phyloP scores from a whole-genome alignment of 345 rosid species.

The Stellera chamaejasme region DNA sequence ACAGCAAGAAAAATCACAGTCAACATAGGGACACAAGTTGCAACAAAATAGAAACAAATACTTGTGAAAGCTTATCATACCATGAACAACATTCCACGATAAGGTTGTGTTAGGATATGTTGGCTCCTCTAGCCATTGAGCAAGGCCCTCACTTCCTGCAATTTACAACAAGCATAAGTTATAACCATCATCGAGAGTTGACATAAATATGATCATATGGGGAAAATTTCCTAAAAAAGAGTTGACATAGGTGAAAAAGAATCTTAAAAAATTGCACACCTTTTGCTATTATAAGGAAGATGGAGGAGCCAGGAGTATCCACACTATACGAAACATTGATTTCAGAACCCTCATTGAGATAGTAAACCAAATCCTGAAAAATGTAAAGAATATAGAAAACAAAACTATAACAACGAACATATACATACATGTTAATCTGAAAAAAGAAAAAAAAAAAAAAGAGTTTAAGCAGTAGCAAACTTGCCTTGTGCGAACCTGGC shows the following conservation, averaged over 20 bases:
- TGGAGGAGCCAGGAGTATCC: constrained; percentile 41
- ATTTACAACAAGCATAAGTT: constrained; percentile 6
- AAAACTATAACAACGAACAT: neutral
- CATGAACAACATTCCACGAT: constrained; percentile 65
- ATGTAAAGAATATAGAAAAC: neutral
- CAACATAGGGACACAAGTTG: constrained; percentile 5
- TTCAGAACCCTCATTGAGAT: constrained; percentile 62
- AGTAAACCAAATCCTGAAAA: constrained; percentile 59
- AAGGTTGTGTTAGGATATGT: constrained; percentile 64
- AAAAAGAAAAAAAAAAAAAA: no score
- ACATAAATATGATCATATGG: neutral
- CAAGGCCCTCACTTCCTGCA: constrained; percentile 69
- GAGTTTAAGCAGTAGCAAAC: constrained; percentile 7
- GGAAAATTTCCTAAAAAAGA: neutral
- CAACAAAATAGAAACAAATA: constrained; percentile 4
- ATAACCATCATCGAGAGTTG: neutral
- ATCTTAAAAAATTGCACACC: constrained; percentile 28
- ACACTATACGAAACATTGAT: constrained; percentile 54
- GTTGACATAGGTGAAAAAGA: no score
- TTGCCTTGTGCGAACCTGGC: constrained; percentile 60
- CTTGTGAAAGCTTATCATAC: constrained; percentile 26
- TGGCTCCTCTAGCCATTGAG: constrained; percentile 73
- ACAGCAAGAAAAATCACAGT: constrained; percentile 11
- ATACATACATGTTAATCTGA: neutral
- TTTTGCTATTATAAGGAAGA: constrained; percentile 67